Evolutionary conservation across 345 rosid genomes (phyloP).

Genomic region (Nasturtium officinale): DNA sequence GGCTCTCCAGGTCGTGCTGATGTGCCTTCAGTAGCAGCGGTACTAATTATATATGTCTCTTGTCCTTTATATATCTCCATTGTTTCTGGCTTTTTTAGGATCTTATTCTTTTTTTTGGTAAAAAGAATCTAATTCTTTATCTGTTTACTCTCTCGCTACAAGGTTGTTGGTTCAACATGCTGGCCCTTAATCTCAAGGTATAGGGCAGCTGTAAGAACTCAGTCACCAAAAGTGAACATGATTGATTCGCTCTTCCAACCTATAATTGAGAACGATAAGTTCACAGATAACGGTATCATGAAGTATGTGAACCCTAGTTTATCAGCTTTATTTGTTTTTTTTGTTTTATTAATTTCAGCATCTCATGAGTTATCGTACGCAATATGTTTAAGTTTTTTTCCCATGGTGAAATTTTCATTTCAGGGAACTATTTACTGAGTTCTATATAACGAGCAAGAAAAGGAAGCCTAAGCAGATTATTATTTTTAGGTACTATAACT

Average conservation of each 20-base stretch:
- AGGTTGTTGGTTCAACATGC: conserved; percentile 85
- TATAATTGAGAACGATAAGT: conserved; percentile 33
- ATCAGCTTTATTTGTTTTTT: background rate
- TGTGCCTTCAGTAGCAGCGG: conserved; percentile 60
- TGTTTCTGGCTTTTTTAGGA: conserved; percentile 12
- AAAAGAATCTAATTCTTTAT: conserved; percentile 13
- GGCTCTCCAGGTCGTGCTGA: conserved; percentile 82
- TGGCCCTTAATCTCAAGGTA: conserved; percentile 91
- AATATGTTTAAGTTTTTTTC: conserved; percentile 4
- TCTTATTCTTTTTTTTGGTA: conserved; percentile 18
- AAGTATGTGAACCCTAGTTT: conserved; percentile 51
- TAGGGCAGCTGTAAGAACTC: conserved; percentile 86
- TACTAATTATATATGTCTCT: conserved; percentile 38
- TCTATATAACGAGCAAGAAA: conserved; percentile 55
- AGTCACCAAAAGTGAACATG: conserved; percentile 83
- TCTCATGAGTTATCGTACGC: background rate
- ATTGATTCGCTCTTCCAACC: conserved; percentile 85
- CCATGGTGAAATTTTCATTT: conserved; percentile 5
- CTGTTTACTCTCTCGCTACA: conserved; percentile 24
- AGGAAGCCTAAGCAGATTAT: conserved; percentile 78
- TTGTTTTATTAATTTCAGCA: background rate
- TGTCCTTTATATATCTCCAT: conserved; percentile 1
- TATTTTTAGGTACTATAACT: conserved; percentile 66
- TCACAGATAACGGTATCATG: conserved; percentile 87
- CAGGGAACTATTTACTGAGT: conserved; percentile 74